These are phyloP conservation scores for Leccinum fallax DNA, from an alignment of 1,284 basidiomycete species.

Conservation along the genomic window DNA sequence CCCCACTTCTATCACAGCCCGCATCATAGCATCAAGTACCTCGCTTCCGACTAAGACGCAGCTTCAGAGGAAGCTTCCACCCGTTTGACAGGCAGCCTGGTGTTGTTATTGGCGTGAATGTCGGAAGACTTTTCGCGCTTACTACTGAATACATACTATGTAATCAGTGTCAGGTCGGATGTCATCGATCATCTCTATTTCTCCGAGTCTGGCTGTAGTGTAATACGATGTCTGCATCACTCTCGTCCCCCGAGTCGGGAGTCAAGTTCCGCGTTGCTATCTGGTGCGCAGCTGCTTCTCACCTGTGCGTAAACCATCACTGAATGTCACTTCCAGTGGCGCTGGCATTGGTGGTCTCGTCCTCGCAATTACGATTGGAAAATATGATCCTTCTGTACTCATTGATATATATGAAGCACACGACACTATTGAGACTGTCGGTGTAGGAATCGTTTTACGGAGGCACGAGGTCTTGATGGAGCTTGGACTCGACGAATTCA, in stretches of 20 bases:
- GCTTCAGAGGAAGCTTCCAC: neutral
- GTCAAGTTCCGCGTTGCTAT: constrained; percentile 21
- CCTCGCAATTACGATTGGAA: constrained; percentile 21
- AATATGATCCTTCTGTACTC: constrained; percentile 7
- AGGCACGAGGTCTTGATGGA: constrained; percentile 13
- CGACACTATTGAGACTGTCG: constrained; percentile 14
- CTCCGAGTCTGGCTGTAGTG: neutral
- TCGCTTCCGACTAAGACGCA: neutral
- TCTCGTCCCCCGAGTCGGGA: neutral
- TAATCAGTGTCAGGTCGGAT: no score
- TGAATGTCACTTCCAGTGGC: constrained; percentile 9
- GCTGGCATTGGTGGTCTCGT: constrained; percentile 6
- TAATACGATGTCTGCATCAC: constrained; percentile 5
- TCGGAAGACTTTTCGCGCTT: neutral
- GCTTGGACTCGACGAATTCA: constrained; percentile 15
- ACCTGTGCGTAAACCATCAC: neutral
- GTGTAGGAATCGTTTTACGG: constrained; percentile 19
- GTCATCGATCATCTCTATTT: neutral
- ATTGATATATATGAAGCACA: constrained; percentile 20
- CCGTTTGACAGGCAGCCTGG: neutral
- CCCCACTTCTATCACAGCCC: constrained; percentile 1
- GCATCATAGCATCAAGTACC: no score
- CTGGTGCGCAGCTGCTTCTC: constrained; percentile 12
- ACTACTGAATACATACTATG: neutral
- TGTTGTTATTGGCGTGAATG: neutral